Percentiles rank a stretch among this genome's conserved stretches.
Conservation (phyloP, 2,329 filamentous ascomycete genomes). For the Coleophoma eucalyptorum region DNA sequence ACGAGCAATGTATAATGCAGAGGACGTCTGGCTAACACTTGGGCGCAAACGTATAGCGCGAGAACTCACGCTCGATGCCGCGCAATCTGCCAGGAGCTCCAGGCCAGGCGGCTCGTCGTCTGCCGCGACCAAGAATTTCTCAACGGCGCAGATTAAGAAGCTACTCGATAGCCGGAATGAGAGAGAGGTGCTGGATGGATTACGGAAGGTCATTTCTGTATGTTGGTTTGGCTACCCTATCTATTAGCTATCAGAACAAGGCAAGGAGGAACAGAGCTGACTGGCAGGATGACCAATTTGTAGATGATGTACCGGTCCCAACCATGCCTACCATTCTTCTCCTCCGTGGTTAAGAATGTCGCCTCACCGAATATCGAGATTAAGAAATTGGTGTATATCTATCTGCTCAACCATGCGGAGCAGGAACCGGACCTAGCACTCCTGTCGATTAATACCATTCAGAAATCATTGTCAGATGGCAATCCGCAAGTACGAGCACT, state of each 20-base stretch:
- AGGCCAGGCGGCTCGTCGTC: constrained; percentile 44
- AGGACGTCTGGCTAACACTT: constrained; percentile 8
- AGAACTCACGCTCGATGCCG: constrained; percentile 95
- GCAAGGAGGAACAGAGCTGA: too few species aligned
- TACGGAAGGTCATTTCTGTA: constrained; percentile 86
- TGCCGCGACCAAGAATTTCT: constrained; percentile 49
- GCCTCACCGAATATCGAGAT: constrained; percentile 91
- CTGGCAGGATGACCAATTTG: not conserved
- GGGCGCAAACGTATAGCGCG: constrained; percentile 57
- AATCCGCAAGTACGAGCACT: constrained; percentile 90
- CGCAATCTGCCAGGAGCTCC: constrained; percentile 74
- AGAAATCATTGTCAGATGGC: constrained; percentile 90
- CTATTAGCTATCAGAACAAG: not conserved
- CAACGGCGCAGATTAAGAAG: constrained; percentile 86
- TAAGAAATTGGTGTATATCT: constrained; percentile 98
- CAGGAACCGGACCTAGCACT: constrained; percentile 92
- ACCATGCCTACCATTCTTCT: constrained; percentile 89
- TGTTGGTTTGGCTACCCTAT: constrained; percentile 17
- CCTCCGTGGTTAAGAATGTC: constrained; percentile 97
- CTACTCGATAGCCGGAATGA: constrained; percentile 92
- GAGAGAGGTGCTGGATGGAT: constrained; percentile 84
- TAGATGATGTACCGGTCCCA: constrained; percentile 95
- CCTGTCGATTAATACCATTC: constrained; percentile 97
- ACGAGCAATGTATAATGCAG: not conserved
- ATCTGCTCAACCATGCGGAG: constrained; percentile 94